phyloP scores from a whole-genome alignment of 1,139 yeast genomes.

The Geotrichum bryndzae region DNA sequence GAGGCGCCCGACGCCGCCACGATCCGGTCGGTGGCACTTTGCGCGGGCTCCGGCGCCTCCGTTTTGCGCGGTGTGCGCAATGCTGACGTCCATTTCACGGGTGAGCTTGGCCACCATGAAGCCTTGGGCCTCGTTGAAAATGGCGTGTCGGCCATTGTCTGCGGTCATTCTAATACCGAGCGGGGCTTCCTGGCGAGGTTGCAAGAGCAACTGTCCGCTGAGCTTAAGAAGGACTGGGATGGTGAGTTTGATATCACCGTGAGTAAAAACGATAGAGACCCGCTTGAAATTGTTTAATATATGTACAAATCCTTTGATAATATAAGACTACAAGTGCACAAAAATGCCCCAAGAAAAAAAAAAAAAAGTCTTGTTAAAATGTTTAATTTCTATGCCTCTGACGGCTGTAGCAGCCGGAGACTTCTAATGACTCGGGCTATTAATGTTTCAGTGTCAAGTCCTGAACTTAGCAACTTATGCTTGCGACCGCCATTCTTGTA shows the following conservation, averaged over 20 bases:
- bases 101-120: slow-evolving; percentile 93
- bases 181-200: slow-evolving; percentile 64
- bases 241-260: slow-evolving; percentile 43
- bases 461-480: slow-evolving; percentile 5
- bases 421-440: neutral
- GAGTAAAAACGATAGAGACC: slow-evolving; percentile 53
- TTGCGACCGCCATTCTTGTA: slow-evolving; percentile 6
- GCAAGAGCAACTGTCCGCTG: slow-evolving; percentile 44
- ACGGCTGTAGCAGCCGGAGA: neutral
- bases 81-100: slow-evolving; percentile 84
- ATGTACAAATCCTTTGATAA: neutral
- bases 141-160: slow-evolving; percentile 68
- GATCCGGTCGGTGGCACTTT: slow-evolving; percentile 54
- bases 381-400: neutral
- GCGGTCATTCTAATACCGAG: slow-evolving; percentile 91
- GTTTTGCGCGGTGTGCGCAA: slow-evolving; percentile 50
- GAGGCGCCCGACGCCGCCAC: slow-evolving; percentile 14
- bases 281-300: slow-evolving; percentile 38
- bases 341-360: neutral
- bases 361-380: neutral
- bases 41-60: slow-evolving; percentile 92
- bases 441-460: slow-evolving; percentile 1
- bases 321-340: neutral
- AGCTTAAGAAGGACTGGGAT: slow-evolving; percentile 33
- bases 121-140: slow-evolving; percentile 62